Evolutionary conservation across 2,329 filamentous ascomycete species (phyloP), one percentile per base, ranked within the genome.

Genomic region (Trichoderma koningii): DNA sequence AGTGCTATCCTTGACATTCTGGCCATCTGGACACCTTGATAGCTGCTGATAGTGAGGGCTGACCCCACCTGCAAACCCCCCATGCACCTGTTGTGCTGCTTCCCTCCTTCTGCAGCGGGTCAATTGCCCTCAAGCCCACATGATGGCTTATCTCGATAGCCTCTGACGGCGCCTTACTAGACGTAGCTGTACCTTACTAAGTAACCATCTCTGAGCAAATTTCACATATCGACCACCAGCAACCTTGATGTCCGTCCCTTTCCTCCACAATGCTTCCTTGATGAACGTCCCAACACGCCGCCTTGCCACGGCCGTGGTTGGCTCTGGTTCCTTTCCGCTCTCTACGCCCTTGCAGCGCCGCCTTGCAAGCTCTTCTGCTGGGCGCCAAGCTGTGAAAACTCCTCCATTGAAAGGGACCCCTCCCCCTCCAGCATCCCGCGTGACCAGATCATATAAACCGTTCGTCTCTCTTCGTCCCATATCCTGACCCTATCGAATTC

Each of bases 251-350:
- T 28, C 41, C 28, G 15, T 14, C 15, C 48, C 26, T 68, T 55
- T 55, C 60, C 28, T 55, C 21, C 23, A 55, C 21, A 7, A 70
- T 70, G 66, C 55, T 38, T 14, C 51, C 47, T 64, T 68, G 52
- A 78, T 78, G 76, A 77, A 71, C n/a, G 23, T 56, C 41, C 62
- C 71, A 52, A 69, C 66, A 66, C 71, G 75, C 69, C 71, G 72
- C 69, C 67, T 73, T 59, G 59, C 63, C 63, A 61, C 67, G 66
- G 66, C 68, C 44, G 48, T 57, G 23, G 53, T 30, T 28, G 44
- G 60, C 23, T 26, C 26, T 15, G n/a, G 3, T 14, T 5, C 9
- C 10, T 38, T 38, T 4, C 9, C 34, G 34, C 34, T 9, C 42
- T 52, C 34, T 34, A 12, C 50, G 15, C 63, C 66, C 66, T 56